Conservation (phyloP, 139 green algal genomes). For the Spirogloea muscicola region DNA sequence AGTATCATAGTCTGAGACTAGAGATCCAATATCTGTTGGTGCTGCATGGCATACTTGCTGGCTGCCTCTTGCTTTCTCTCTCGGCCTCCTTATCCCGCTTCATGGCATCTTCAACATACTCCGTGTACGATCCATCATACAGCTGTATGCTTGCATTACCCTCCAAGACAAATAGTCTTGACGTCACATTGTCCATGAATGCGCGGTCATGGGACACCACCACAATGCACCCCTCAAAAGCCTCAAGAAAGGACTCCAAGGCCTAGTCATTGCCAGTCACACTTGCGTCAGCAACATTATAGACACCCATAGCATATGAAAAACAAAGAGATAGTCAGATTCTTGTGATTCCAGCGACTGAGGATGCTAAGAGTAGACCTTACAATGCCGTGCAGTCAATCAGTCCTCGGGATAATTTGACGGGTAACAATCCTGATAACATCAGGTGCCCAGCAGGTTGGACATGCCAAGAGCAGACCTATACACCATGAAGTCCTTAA, state of each 20-base stretch:
- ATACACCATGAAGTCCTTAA: neutral
- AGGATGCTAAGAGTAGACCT: neutral
- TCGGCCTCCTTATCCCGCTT: slow-evolving; percentile 8
- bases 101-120: slow-evolving; percentile 18
- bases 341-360: neutral
- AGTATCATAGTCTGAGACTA: too few species aligned
- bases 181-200: slow-evolving; percentile 66
- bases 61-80: too few species aligned
- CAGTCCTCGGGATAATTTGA: neutral
- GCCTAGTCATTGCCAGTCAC: neutral
- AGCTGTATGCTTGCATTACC: slow-evolving; percentile 51
- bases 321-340: neutral
- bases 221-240: slow-evolving; percentile 61
- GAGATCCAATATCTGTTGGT: too few species aligned
- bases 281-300: neutral
- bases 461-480: neutral
- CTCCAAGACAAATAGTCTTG: neutral
- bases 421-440: neutral
- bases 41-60: too few species aligned
- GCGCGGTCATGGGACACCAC: slow-evolving; percentile 66
- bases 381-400: neutral
- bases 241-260: slow-evolving; percentile 37
- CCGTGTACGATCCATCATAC: slow-evolving; percentile 63
- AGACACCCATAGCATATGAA: neutral
- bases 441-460: neutral